Conservation (phyloP, 345 rosid genomes). For the Populus tremula region DNA sequence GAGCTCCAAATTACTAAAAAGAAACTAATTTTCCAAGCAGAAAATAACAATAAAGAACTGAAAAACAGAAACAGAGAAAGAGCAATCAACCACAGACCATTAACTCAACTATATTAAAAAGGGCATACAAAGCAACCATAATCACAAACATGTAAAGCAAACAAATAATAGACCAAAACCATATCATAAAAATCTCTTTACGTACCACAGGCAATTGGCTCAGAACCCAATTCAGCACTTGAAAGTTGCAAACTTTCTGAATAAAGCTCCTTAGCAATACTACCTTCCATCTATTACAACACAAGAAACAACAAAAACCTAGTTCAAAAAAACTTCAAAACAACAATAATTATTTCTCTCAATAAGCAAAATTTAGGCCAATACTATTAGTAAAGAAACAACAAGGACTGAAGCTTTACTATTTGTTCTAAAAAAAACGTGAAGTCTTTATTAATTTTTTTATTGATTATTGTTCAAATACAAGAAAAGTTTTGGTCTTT, state of each 20-base stretch:
- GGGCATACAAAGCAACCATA: neutral
- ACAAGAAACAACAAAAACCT: neutral
- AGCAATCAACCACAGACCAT: neutral
- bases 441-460: neutral
- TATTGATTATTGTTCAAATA: neutral
- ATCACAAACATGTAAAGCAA: neutral
- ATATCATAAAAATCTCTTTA: neutral
- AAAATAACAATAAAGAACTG: too few species aligned
- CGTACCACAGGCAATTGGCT: conserved; percentile 9
- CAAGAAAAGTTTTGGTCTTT: neutral
- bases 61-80: too few species aligned
- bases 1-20: too few species aligned
- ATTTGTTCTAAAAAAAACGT: neutral
- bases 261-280: conserved; percentile 52
- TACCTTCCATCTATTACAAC: conserved; percentile 34
- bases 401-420: neutral
- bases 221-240: conserved; percentile 20
- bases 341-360: neutral
- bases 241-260: conserved; percentile 43
- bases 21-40: neutral
- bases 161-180: neutral
- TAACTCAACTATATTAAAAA: neutral
- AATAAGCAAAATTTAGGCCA: neutral
- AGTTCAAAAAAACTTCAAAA: neutral
- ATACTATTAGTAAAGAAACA: neutral